Conservation (phyloP, 2,329 filamentous ascomycete species). For the Alternaria solani region DNA sequence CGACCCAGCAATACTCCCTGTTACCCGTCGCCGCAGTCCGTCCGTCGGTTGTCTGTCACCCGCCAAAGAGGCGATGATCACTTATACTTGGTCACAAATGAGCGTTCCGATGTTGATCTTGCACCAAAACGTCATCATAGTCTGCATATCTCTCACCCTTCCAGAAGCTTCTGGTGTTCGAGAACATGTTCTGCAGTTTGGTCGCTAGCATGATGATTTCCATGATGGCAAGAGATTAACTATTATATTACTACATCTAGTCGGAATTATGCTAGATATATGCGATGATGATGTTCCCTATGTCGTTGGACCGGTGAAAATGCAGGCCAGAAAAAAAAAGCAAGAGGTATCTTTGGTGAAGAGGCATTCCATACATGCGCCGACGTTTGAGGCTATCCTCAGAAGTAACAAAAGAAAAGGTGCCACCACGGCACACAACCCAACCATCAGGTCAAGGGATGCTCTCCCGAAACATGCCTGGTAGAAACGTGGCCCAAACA, state of each 20-base stretch:
- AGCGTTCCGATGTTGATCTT: background rate
- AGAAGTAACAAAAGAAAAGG: conserved; percentile 1
- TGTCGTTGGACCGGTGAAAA: conserved; percentile 1
- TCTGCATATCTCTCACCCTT: conserved; percentile 1
- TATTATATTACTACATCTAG: conserved; percentile 12
- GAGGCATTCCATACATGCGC: conserved; percentile 21
- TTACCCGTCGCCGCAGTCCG: conserved; percentile 4
- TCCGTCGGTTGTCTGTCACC: conserved; percentile 1
- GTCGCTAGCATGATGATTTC: background rate
- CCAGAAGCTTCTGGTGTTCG: conserved; percentile 1
- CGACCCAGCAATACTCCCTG: conserved; percentile 2
- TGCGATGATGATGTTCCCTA: conserved; percentile 3
- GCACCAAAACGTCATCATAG: background rate
- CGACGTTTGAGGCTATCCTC: background rate
- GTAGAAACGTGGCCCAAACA: background rate
- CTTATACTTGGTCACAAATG: background rate
- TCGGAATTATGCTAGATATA: conserved; percentile 4
- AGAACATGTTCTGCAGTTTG: background rate
- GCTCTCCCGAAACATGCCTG: conserved; percentile 5
- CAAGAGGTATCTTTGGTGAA: conserved; percentile 35
- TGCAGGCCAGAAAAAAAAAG: conserved; percentile 16
- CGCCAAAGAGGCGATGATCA: conserved; percentile 6
- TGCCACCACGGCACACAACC: conserved; percentile 14
- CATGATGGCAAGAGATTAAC: background rate
- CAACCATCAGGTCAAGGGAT: background rate